These are phyloP conservation scores for Pseudocercospora pini-densiflorae DNA, from an alignment of 2,329 filamentous ascomycete genomes.

Conservation along the genomic window DNA sequence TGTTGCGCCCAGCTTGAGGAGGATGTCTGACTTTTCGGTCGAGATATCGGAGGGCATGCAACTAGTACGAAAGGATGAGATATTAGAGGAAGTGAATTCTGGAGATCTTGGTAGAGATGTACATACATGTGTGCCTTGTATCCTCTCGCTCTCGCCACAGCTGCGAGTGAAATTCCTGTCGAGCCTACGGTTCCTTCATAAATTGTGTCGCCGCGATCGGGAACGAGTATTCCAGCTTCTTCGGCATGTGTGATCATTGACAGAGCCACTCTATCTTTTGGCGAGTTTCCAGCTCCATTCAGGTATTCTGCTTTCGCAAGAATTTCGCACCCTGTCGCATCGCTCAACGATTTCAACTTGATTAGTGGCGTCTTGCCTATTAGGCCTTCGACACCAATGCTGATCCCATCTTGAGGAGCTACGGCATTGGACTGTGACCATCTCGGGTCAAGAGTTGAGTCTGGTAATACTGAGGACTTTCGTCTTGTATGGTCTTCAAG, in stretches of 20 bases:
- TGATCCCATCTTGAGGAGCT: slow-evolving; percentile 50
- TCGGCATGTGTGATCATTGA: slow-evolving; percentile 87
- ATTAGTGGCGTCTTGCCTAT: slow-evolving; percentile 95
- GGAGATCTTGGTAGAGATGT: slow-evolving; percentile 4
- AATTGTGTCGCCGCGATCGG: slow-evolving; percentile 86
- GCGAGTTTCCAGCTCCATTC: slow-evolving; percentile 90
- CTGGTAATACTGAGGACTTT: slow-evolving; percentile 13
- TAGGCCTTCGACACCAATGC: slow-evolving; percentile 83
- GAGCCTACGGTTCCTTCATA: slow-evolving; percentile 98
- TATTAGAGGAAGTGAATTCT: slow-evolving; percentile 11
- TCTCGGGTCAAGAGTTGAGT: slow-evolving; percentile 18
- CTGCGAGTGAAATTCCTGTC: slow-evolving; percentile 92
- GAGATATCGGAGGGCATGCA: slow-evolving; percentile 96
- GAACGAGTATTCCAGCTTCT: slow-evolving; percentile 72
- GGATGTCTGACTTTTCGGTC: slow-evolving; percentile 83
- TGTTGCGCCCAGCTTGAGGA: slow-evolving; percentile 86
- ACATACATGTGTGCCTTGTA: slow-evolving; percentile 86
- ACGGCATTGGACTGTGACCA: slow-evolving; percentile 12
- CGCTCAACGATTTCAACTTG: slow-evolving; percentile 80
- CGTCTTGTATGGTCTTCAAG: slow-evolving; percentile 37
- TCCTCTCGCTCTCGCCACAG: slow-evolving; percentile 82
- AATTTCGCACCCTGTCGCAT: slow-evolving; percentile 85
- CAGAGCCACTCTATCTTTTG: slow-evolving; percentile 93
- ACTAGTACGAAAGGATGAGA: slow-evolving; percentile 40
- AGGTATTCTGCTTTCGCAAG: slow-evolving; percentile 94